These are phyloP conservation scores for Globisporangium recalcitrans DNA, from an alignment of 352 stramenopile genomes.

Conservation along the genomic window DNA sequence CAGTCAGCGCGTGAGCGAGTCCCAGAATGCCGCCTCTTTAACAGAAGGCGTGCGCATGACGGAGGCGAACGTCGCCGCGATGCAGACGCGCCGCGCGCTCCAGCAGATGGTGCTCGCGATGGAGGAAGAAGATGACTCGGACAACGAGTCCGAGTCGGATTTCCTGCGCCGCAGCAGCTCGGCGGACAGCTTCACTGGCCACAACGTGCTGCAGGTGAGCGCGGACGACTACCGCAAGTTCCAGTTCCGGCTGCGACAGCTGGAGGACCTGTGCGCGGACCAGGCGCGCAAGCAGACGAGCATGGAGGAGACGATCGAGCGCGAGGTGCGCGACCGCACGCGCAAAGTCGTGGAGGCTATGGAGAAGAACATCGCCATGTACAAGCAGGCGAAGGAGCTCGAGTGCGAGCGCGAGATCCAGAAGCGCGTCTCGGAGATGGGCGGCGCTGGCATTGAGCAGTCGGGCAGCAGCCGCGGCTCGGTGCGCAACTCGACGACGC, in stretches of 20 bases:
- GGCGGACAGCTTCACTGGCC: conserved; percentile 3
- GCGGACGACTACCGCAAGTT: conserved; percentile 80
- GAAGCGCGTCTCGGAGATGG: conserved; percentile 50
- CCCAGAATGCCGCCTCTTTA: not conserved
- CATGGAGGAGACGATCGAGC: conserved; percentile 78
- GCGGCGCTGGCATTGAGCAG: not conserved
- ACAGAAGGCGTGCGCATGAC: conserved; percentile 37
- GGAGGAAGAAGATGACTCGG: conserved; percentile 45
- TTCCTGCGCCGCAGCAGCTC: conserved; percentile 18
- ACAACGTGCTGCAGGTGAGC: conserved; percentile 45
- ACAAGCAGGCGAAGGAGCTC: conserved; percentile 79
- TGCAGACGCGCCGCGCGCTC: conserved; percentile 76
- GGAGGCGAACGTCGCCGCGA: conserved; percentile 54
- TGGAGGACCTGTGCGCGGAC: conserved; percentile 69
- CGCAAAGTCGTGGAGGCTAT: conserved; percentile 65
- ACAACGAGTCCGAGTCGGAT: conserved; percentile 49
- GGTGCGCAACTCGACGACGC: conserved; percentile 23
- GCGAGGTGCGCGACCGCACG: conserved; percentile 58
- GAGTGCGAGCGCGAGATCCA: conserved; percentile 78
- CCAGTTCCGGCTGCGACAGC: conserved; percentile 71
- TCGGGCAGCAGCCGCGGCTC: conserved; percentile 12
- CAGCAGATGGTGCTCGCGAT: conserved; percentile 84
- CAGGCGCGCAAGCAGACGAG: conserved; percentile 63
- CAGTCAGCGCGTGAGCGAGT: conserved; percentile 17
- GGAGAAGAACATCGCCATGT: conserved; percentile 84